Conservation (phyloP, 345 rosid species). For the Carallia brachiata region DNA sequence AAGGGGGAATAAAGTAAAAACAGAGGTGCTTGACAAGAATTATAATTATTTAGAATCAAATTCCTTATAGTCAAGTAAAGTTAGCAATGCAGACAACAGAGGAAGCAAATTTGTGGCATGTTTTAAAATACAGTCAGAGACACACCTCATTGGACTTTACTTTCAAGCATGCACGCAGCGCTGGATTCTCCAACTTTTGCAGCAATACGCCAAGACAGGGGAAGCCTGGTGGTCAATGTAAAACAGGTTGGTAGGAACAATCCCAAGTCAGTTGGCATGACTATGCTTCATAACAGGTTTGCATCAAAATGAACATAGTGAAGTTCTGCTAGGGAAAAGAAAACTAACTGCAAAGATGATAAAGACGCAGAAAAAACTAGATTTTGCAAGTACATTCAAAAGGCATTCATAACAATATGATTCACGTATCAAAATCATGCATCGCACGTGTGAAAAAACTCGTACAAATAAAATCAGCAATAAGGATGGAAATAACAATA, state of each 20-base stretch:
- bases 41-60: not conserved
- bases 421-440: too few species aligned
- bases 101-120: not conserved
- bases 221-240: constrained; percentile 55
- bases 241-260: constrained; percentile 6
- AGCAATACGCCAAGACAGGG: constrained; percentile 93
- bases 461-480: not conserved
- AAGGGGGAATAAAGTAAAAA: not conserved
- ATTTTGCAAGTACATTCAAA: not conserved
- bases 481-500: not conserved
- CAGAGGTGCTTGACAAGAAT: not conserved
- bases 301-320: constrained; percentile 6
- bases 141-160: constrained; percentile 79
- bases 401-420: constrained; percentile 1
- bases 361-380: not conserved
- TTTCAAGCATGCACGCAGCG: constrained; percentile 75
- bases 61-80: not conserved
- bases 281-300: not conserved
- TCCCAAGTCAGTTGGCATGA: not conserved
- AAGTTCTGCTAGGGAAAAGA: not conserved
- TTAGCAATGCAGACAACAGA: not conserved
- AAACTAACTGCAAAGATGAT: constrained; percentile 5
- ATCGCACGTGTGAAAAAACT: not conserved
- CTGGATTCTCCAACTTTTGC: constrained; percentile 97
- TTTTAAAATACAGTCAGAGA: not conserved